Conservation (phyloP, 495 filamentous ascomycete genomes). For the Thermothielavioides terrestris region DNA sequence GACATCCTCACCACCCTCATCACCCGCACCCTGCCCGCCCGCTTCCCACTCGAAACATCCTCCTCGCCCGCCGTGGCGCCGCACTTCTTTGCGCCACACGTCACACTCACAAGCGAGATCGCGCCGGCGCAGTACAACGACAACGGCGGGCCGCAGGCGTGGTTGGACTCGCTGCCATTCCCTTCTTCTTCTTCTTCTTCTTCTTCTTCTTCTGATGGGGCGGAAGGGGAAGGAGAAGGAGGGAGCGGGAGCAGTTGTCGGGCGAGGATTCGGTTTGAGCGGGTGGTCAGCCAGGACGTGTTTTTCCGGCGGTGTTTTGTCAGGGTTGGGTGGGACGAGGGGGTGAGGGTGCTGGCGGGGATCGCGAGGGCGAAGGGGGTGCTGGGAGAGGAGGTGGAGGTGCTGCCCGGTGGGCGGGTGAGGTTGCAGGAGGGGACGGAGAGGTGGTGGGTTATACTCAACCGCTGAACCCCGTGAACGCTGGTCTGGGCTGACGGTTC, state of each 20-base stretch:
- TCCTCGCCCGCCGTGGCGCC: slow-evolving; percentile 8
- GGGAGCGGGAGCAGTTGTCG: not conserved
- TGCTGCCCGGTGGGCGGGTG: slow-evolving; percentile 6
- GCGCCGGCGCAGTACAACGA: slow-evolving; percentile 10
- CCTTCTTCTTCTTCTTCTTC: slow-evolving; percentile 1
- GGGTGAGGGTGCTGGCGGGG: slow-evolving; percentile 14
- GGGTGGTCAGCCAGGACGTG: slow-evolving; percentile 16
- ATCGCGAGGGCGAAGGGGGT: slow-evolving; percentile 20
- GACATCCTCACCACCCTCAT: slow-evolving; percentile 18
- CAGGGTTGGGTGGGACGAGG: slow-evolving; percentile 11
- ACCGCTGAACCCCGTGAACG: too few relatives aligned
- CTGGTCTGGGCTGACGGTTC: not conserved
- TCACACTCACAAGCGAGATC: slow-evolving; percentile 26
- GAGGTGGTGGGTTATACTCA: slow-evolving; percentile 17
- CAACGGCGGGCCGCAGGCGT: slow-evolving; percentile 15
- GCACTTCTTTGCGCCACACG: slow-evolving; percentile 21
- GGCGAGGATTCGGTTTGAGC: slow-evolving; percentile 15
- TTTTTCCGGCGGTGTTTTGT: slow-evolving; percentile 25
- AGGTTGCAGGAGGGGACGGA: slow-evolving; percentile 15
- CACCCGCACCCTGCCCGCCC: slow-evolving; percentile 13
- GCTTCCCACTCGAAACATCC: slow-evolving; percentile 18
- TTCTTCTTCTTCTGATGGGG: not conserved
- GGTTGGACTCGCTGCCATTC: slow-evolving; percentile 20
- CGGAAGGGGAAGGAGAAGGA: not conserved
- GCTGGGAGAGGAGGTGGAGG: slow-evolving; percentile 6